Conservation (phyloP, 2,329 filamentous ascomycete species). For the Fusarium sp. region DNA sequence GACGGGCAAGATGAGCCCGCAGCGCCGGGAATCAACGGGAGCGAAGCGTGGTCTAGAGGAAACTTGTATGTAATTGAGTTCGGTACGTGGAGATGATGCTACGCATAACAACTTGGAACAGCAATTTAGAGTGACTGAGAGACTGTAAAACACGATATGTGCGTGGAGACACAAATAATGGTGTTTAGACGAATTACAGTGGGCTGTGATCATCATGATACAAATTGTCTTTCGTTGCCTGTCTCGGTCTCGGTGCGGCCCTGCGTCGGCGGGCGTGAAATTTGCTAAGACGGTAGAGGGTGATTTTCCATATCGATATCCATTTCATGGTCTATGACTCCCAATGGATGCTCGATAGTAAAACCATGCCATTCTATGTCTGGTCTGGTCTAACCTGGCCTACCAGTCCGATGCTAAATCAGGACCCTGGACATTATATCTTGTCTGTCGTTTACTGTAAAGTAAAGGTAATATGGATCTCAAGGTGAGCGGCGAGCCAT, state of each 20-base stretch:
- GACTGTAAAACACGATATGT: neutral
- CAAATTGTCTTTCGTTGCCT: conserved; percentile 4
- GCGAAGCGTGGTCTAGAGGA: neutral
- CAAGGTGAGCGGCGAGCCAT: conserved; percentile 27
- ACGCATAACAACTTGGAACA: conserved; percentile 12
- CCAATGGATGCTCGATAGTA: conserved; percentile 7
- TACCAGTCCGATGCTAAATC: conserved; percentile 1
- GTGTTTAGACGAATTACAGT: conserved; percentile 1
- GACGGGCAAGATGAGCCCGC: conserved; percentile 37
- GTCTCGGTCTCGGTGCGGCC: conserved; percentile 39
- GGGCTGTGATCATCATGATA: conserved; percentile 10
- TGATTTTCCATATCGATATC: conserved; percentile 24
- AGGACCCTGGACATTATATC: conserved; percentile 3
- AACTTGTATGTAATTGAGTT: conserved; percentile 22
- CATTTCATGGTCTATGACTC: neutral
- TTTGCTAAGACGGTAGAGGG: conserved; percentile 26
- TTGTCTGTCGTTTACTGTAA: conserved; percentile 17
- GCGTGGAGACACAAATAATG: conserved; percentile 12
- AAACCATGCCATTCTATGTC: conserved; percentile 13
- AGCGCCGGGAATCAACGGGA: conserved; percentile 44
- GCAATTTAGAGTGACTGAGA: neutral
- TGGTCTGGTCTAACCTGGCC: neutral
- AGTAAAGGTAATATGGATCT: conserved; percentile 17
- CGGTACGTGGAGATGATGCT: conserved; percentile 22
- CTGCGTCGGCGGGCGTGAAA: conserved; percentile 38